A percentile compares a stretch with the other conserved stretches of the same genome.
Evolutionary conservation across 2,329 filamentous ascomycete genomes (phyloP).

Genomic region (Fusarium transvaalense): DNA sequence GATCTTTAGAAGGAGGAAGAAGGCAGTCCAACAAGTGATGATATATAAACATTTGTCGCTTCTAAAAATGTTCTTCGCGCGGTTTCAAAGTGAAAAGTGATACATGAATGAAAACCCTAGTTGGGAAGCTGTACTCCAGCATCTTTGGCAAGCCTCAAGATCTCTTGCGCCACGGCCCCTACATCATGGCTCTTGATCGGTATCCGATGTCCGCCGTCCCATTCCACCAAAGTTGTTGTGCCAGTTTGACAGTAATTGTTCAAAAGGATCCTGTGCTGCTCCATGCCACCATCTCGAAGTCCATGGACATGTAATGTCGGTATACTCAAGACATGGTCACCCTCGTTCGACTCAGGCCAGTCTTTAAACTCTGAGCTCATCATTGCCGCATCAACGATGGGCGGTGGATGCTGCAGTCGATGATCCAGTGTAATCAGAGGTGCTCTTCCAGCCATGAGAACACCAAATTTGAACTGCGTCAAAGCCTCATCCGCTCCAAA

Average conservation of each 20-base stretch:
- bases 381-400: conserved; percentile 44
- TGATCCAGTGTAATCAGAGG: conserved; percentile 51
- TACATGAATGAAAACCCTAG: neutral
- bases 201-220: conserved; percentile 79
- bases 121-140: conserved; percentile 15
- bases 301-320: conserved; percentile 60
- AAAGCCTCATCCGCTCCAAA: conserved; percentile 44
- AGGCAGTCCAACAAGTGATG: neutral
- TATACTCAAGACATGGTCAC: conserved; percentile 49
- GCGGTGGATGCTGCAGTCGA: conserved; percentile 67
- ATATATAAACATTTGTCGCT: neutral
- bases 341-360: conserved; percentile 63
- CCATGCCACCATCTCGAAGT: conserved; percentile 71
- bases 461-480: conserved; percentile 52
- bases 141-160: conserved; percentile 46
- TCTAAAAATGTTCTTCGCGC: neutral
- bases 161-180: conserved; percentile 51
- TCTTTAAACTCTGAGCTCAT: conserved; percentile 45
- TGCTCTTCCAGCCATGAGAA: conserved; percentile 53
- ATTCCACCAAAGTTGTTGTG: conserved; percentile 72
- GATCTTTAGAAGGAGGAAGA: neutral
- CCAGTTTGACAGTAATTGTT: conserved; percentile 70
- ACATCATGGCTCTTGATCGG: conserved; percentile 78
- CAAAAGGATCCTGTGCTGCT: conserved; percentile 63
- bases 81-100: neutral